These are phyloP conservation scores for Delonix regia DNA, from an alignment of 306 rosid genomes.

Conservation along the genomic window DNA sequence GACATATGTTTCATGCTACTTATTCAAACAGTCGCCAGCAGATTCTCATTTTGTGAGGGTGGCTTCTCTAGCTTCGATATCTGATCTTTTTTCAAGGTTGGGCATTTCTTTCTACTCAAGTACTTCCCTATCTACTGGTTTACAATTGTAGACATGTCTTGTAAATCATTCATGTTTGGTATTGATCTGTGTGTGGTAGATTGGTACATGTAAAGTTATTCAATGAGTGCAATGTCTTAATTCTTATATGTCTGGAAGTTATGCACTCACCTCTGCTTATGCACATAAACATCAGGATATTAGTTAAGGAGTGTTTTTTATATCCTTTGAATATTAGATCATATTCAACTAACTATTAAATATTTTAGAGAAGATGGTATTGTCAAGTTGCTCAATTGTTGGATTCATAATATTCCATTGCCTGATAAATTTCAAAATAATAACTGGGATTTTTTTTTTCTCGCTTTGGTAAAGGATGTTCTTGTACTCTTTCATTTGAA, in stretches of 20 bases:
- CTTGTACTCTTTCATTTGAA: background rate
- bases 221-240: background rate
- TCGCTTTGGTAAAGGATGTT: background rate
- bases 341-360: background rate
- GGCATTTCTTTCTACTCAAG: slow-evolving; percentile 35
- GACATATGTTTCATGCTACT: slow-evolving; percentile 34
- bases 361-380: background rate
- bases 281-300: slow-evolving; percentile 9
- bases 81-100: slow-evolving; percentile 81
- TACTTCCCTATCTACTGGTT: slow-evolving; percentile 7
- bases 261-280: background rate
- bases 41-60: slow-evolving; percentile 71
- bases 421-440: slow-evolving; percentile 19
- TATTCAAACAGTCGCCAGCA: slow-evolving; percentile 50
- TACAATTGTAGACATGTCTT: background rate
- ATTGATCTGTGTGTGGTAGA: background rate
- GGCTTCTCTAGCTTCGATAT: slow-evolving; percentile 75
- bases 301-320: slow-evolving; percentile 4
- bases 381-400: slow-evolving; percentile 17
- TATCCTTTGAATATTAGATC: background rate
- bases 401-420: slow-evolving; percentile 1
- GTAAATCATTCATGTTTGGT: slow-evolving; percentile 23
- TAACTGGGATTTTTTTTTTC: background rate
- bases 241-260: background rate
- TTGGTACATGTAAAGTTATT: background rate